Evolutionary conservation across 2,329 filamentous ascomycete genomes (phyloP).

Genomic region (Didymella pomorum): DNA sequence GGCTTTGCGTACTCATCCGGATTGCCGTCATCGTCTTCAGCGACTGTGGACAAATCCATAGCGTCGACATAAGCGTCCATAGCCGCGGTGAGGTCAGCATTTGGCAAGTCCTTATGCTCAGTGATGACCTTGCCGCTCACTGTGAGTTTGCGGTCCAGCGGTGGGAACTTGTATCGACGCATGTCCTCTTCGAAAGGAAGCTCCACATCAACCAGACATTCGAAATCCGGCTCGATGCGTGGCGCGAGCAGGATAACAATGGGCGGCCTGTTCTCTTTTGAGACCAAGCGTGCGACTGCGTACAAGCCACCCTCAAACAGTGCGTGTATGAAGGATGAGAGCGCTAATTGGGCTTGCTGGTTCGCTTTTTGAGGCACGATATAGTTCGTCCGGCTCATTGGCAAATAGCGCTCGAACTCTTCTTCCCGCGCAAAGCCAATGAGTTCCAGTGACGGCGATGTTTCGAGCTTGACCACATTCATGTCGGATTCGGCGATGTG

Average conservation of each 20-base stretch:
- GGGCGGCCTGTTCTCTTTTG: conserved; percentile 83
- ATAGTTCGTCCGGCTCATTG: conserved; percentile 81
- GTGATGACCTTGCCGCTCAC: conserved; percentile 82
- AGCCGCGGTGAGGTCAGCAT: conserved; percentile 73
- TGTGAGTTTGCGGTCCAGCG: conserved; percentile 85
- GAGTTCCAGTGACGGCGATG: conserved; percentile 76
- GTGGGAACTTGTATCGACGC: conserved; percentile 88
- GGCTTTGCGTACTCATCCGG: conserved; percentile 74
- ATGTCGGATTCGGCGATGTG: conserved; percentile 86
- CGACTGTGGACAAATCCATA: conserved; percentile 83
- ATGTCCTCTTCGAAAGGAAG: conserved; percentile 94
- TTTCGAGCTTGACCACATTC: conserved; percentile 88
- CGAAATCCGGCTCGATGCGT: conserved; percentile 77
- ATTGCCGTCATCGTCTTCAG: conserved; percentile 73
- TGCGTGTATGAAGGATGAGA: conserved; percentile 89
- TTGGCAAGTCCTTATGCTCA: conserved; percentile 85
- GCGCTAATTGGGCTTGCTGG: conserved; percentile 80
- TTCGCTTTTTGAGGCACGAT: conserved; percentile 81
- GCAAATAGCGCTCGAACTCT: conserved; percentile 84
- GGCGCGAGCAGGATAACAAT: conserved; percentile 80
- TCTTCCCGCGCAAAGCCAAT: conserved; percentile 83
- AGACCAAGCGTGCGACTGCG: conserved; percentile 83
- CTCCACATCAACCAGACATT: conserved; percentile 88
- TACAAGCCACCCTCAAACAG: conserved; percentile 85
- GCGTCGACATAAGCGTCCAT: conserved; percentile 93